Evolutionary conservation across 371 early-diverging fungal genomes (phyloP).

Genomic region (Mortierella sp.): DNA sequence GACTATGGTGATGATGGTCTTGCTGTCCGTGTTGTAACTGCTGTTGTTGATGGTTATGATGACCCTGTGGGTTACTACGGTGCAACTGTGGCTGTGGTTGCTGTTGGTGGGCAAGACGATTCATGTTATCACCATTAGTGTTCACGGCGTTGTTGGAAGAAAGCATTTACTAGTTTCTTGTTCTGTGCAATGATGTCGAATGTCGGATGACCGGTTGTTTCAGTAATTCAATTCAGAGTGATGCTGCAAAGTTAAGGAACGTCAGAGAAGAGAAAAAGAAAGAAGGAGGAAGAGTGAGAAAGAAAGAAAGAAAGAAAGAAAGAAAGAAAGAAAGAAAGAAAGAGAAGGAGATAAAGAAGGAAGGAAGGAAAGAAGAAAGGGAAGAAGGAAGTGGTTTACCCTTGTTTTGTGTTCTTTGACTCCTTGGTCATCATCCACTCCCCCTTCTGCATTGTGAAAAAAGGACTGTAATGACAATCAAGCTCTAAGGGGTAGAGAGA

Average conservation of each 20-base stretch:
- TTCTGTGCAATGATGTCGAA: constrained; percentile 4
- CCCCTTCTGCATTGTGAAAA: too few relatives aligned
- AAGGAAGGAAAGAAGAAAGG: background rate
- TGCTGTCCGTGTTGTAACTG: constrained; percentile 17
- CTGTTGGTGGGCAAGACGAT: constrained; percentile 37
- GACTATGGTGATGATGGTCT: constrained; percentile 20
- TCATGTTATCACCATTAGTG: constrained; percentile 11
- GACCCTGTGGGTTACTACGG: constrained; percentile 5
- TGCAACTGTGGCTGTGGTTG: constrained; percentile 12
- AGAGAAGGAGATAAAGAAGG: background rate
- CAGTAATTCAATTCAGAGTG: background rate
- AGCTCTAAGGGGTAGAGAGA: too few relatives aligned
- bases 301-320: background rate
- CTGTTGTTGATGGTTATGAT: constrained; percentile 22
- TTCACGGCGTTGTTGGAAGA: constrained; percentile 20
- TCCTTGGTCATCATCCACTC: too few relatives aligned
- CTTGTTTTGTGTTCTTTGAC: too few relatives aligned
- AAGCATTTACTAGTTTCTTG: constrained; percentile 7
- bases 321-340: background rate
- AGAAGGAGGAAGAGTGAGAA: background rate
- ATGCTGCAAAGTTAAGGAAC: background rate
- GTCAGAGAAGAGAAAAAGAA: background rate
- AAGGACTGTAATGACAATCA: too few relatives aligned
- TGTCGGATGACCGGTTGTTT: background rate
- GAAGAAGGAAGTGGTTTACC: too few relatives aligned